A percentile compares a stretch with the other conserved stretches of the same genome.
Evolutionary conservation across 1,284 basidiomycete species (phyloP).

Genomic region (Stereum hirsutum): DNA sequence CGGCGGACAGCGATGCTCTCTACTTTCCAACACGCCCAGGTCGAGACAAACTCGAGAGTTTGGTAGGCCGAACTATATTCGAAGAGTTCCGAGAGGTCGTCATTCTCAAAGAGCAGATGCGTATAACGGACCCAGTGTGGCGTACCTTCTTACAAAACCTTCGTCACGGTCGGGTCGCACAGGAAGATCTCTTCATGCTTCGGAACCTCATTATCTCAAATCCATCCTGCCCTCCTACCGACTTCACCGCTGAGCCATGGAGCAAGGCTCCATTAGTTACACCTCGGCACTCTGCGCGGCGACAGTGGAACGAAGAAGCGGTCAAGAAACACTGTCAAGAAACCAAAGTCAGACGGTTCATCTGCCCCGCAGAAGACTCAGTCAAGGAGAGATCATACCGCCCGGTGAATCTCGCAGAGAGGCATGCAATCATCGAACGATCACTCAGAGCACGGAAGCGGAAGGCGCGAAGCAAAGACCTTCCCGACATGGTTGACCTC

Average conservation of each 20-base stretch:
- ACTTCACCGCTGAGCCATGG: constrained; percentile 17
- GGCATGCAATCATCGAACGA: background rate
- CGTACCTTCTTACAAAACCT: constrained; percentile 20
- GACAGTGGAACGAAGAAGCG: constrained; percentile 22
- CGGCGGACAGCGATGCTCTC: background rate
- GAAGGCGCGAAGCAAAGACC: constrained; percentile 4
- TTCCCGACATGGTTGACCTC: constrained; percentile 18
- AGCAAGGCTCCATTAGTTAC: constrained; percentile 20
- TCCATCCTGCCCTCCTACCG: background rate
- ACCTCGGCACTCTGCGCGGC: constrained; percentile 23
- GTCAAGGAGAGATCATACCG: constrained; percentile 12
- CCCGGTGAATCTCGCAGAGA: background rate
- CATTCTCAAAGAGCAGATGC: constrained; percentile 24
- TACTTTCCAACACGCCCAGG: background rate
- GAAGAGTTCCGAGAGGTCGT: constrained; percentile 27
- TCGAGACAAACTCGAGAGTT: constrained; percentile 1
- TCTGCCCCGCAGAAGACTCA: constrained; percentile 13
- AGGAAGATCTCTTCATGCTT: constrained; percentile 22
- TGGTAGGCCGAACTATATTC: constrained; percentile 21
- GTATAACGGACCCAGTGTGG: constrained; percentile 24
- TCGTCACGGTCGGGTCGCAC: constrained; percentile 16
- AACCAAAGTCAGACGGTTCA: constrained; percentile 11
- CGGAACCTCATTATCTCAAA: constrained; percentile 13
- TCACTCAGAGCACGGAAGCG: background rate
- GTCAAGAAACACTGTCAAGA: constrained; percentile 12